Conservation (phyloP, 2,329 filamentous ascomycete species). For the Aspergillus sp. region DNA sequence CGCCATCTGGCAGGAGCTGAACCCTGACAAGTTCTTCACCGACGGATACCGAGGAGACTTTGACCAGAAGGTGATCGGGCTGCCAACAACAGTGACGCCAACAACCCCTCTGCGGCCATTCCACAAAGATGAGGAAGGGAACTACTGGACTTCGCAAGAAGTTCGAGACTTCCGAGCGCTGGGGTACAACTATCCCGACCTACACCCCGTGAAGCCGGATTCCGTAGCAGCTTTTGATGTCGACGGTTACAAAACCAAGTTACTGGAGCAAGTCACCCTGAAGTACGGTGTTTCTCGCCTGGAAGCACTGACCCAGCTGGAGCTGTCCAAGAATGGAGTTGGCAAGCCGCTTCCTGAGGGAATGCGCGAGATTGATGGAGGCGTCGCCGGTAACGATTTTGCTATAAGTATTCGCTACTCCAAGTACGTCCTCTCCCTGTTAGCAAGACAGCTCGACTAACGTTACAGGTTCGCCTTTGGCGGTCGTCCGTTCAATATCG, state of each 20-base stretch:
- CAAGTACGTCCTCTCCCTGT: neutral
- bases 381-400: neutral
- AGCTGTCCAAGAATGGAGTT: neutral
- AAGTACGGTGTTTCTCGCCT: constrained; percentile 1
- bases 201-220: neutral
- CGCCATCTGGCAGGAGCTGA: constrained; percentile 6
- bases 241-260: neutral
- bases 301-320: neutral
- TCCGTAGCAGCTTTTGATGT: neutral
- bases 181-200: constrained; percentile 6
- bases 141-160: neutral
- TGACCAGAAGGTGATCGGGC: neutral
- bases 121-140: neutral
- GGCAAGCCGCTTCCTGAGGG: neutral
- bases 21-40: constrained; percentile 7
- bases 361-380: neutral
- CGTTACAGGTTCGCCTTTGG: constrained; percentile 1
- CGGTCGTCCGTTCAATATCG: constrained; percentile 1
- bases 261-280: neutral
- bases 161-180: neutral
- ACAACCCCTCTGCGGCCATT: constrained; percentile 1
- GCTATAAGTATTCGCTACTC: constrained; percentile 1
- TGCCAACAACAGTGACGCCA: neutral
- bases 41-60: neutral
- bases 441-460: neutral